phyloP scores from a whole-genome alignment of 2,329 filamentous ascomycete species.

The Dryadomyces quercus-mongolicae region DNA sequence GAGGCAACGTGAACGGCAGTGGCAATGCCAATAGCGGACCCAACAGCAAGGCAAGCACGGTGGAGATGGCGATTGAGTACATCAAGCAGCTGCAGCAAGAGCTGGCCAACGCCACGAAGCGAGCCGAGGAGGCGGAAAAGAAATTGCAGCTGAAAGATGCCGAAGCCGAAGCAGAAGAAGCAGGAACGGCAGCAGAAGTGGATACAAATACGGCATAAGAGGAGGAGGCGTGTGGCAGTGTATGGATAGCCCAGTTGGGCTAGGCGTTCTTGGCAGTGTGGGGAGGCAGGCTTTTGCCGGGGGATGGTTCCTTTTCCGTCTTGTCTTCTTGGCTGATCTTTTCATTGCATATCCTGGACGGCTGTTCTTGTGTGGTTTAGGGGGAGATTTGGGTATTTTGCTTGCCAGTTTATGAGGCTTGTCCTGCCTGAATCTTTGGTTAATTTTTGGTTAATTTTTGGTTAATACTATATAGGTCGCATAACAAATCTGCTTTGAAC shows the following conservation, averaged over 20 bases:
- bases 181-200: too few species aligned
- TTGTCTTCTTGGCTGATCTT: background rate
- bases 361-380: background rate
- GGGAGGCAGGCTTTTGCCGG: too few species aligned
- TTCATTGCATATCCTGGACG: background rate
- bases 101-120: constrained; percentile 49
- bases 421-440: too few species aligned
- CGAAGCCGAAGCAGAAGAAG: background rate
- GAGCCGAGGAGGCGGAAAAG: constrained; percentile 53
- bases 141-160: constrained; percentile 27
- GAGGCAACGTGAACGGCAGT: constrained; percentile 43
- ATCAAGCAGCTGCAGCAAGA: constrained; percentile 77
- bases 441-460: too few species aligned
- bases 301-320: background rate
- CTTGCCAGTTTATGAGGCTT: too few species aligned
- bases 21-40: constrained; percentile 27
- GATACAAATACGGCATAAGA: background rate
- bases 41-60: constrained; percentile 89
- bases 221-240: background rate
- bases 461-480: too few species aligned
- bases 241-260: background rate
- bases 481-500: too few species aligned
- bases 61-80: constrained; percentile 94
- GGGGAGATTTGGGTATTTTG: too few species aligned
- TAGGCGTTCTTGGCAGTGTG: background rate